Percentiles rank a stretch among this genome's conserved stretches.
These are phyloP conservation scores for Sugiyamaella paludigena DNA, from an alignment of 1,139 yeast species.

Conservation along the genomic window DNA sequence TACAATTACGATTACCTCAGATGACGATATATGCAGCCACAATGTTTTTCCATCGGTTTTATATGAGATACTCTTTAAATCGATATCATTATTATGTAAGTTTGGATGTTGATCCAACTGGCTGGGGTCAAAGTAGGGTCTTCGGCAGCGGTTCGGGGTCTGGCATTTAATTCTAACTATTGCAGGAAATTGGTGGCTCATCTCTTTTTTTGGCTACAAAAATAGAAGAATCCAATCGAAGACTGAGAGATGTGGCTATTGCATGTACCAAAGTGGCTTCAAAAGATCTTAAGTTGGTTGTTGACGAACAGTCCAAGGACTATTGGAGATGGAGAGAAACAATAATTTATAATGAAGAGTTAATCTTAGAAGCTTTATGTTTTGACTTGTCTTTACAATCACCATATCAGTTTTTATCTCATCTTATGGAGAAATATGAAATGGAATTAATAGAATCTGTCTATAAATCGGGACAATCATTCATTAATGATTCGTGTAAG, in stretches of 20 bases:
- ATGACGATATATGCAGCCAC: conserved; percentile 50
- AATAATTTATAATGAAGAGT: conserved; percentile 46
- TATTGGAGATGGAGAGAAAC: conserved; percentile 52
- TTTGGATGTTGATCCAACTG: too few species aligned
- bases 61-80: conserved; percentile 44
- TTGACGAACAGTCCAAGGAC: conserved; percentile 49
- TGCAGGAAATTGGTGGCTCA: conserved; percentile 47
- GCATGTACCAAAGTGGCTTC: conserved; percentile 48
- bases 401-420: conserved; percentile 41
- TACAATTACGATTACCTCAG: conserved; percentile 45
- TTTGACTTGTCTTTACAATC: conserved; percentile 48
- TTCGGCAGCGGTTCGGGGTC: conserved; percentile 3
- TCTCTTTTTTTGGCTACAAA: conserved; percentile 52
- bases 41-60: conserved; percentile 51
- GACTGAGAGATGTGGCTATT: conserved; percentile 47
- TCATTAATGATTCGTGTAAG: conserved; percentile 42
- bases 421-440: conserved; percentile 30
- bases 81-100: conserved; percentile 40
- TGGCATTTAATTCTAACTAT: conserved; percentile 2
- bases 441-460: conserved; percentile 29
- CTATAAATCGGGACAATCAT: conserved; percentile 39
- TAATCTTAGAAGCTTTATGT: conserved; percentile 47
- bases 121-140: background rate
- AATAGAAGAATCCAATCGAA: conserved; percentile 50
- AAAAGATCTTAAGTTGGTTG: conserved; percentile 40